These are phyloP conservation scores for Penicillium janthinellum DNA, from an alignment of 2,329 filamentous ascomycete species.

Conservation along the genomic window DNA sequence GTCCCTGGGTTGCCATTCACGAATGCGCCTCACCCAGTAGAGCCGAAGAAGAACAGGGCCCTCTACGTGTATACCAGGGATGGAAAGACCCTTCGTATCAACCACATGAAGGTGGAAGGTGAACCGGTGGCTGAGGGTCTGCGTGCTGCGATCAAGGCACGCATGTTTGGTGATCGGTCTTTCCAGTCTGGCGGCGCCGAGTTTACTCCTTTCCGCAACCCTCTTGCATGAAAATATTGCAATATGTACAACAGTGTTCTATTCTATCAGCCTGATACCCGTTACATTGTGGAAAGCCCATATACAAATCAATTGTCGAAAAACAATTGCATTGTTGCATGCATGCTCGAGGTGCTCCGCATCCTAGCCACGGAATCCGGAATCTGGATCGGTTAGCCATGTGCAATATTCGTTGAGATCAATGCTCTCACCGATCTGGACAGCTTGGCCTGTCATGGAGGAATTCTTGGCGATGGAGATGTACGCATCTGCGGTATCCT, in stretches of 20 bases:
- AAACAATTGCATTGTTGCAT: not conserved
- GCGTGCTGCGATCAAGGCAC: conserved; percentile 43
- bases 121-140: conserved; percentile 38
- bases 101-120: conserved; percentile 46
- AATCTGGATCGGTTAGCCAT: conserved; percentile 30
- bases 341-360: not conserved
- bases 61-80: conserved; percentile 44
- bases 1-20: conserved; percentile 43
- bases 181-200: conserved; percentile 28
- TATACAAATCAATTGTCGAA: not conserved
- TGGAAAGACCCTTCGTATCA: conserved; percentile 38
- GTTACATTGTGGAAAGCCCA: not conserved
- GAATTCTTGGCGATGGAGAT: conserved; percentile 32
- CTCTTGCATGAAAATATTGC: conserved; percentile 29
- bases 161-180: conserved; percentile 37
- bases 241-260: conserved; percentile 17
- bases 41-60: conserved; percentile 28
- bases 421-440: conserved; percentile 39
- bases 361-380: conserved; percentile 30
- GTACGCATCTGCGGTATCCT: conserved; percentile 34
- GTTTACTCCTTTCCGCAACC: conserved; percentile 39
- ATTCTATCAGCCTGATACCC: conserved; percentile 25
- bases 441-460: conserved; percentile 37
- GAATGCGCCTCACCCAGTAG: conserved; percentile 29
- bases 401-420: conserved; percentile 14